phyloP scores from a whole-genome alignment of 1,284 basidiomycete species.

The Meripilus lineatus region DNA sequence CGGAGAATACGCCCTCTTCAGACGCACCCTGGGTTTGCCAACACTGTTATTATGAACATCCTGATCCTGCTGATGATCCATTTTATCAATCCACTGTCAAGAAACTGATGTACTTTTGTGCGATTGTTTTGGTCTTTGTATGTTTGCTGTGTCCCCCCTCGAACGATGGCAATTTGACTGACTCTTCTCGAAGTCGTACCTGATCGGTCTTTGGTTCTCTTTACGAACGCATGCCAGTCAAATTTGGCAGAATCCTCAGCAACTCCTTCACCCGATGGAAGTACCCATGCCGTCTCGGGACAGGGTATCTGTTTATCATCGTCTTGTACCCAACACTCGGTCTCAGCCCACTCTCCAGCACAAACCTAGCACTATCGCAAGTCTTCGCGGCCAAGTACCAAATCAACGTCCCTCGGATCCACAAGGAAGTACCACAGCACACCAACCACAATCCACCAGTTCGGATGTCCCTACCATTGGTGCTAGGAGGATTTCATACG shows the following conservation, averaged over 20 bases:
- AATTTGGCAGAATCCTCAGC: conserved; percentile 98
- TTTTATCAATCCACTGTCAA: conserved; percentile 98
- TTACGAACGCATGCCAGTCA: conserved; percentile 96
- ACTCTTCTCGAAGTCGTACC: conserved; percentile 79
- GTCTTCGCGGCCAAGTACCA: conserved; percentile 3
- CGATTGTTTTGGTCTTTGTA: conserved; percentile 83
- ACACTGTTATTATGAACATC: conserved; percentile 94
- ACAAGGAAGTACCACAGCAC: conserved; percentile 6
- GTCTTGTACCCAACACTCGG: conserved; percentile 31
- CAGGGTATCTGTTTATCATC: conserved; percentile 74
- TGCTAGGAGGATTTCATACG: conserved; percentile 47
- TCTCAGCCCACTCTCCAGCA: conserved; percentile 26
- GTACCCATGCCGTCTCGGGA: conserved; percentile 43
- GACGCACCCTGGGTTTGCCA: conserved; percentile 79
- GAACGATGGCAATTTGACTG: conserved; percentile 8
- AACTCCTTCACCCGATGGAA: conserved; percentile 70
- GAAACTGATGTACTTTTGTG: conserved; percentile 92
- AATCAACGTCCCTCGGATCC: not conserved
- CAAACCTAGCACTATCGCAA: conserved; percentile 40
- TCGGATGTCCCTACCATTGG: no score
- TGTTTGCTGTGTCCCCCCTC: conserved; percentile 31
- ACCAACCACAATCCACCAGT: conserved; percentile 16
- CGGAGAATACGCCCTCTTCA: conserved; percentile 33
- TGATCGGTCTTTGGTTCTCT: conserved; percentile 98
- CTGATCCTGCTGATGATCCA: conserved; percentile 88